Percentiles rank a stretch among this genome's conserved stretches.
Conservation (phyloP, 352 stramenopile genomes). For the Globisporangium okanoganense region DNA sequence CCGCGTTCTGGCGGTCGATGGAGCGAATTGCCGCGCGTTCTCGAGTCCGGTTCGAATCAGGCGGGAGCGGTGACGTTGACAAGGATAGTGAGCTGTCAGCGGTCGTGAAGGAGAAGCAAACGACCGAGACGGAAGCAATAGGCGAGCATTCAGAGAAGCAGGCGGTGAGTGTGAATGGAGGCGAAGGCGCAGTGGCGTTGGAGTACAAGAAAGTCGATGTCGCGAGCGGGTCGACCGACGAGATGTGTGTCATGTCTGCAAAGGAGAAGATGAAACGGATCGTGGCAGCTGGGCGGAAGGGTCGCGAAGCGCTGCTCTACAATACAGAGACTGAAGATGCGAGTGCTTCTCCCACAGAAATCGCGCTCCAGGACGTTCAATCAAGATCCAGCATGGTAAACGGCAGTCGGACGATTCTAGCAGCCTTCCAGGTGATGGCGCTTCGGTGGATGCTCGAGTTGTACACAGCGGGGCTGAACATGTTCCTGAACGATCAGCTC, state of each 20-base stretch:
- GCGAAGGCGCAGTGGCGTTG: conserved; percentile 19
- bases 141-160: conserved; percentile 3
- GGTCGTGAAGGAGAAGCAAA: neutral
- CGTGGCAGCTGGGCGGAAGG: conserved; percentile 38
- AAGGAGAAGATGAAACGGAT: conserved; percentile 37
- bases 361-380: conserved; percentile 17
- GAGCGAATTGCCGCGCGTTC: conserved; percentile 79
- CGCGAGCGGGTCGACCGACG: conserved; percentile 10
- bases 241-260: conserved; percentile 6
- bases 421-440: conserved; percentile 71
- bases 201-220: conserved; percentile 41
- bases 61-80: neutral
- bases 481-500: conserved; percentile 83
- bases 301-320: conserved; percentile 36
- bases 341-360: neutral
- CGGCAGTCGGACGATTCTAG: conserved; percentile 43
- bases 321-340: neutral
- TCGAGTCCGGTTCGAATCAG: conserved; percentile 58
- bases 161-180: conserved; percentile 1
- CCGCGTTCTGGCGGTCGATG: conserved; percentile 82
- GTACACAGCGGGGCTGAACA: conserved; percentile 54
- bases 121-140: conserved; percentile 10
- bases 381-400: conserved; percentile 4
- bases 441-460: conserved; percentile 82
- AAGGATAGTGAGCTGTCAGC: conserved; percentile 1